Percentiles rank a stretch among this genome's conserved stretches.
phyloP scores from a whole-genome alignment of 805 yeast species.

The Candida ipomoeae region DNA sequence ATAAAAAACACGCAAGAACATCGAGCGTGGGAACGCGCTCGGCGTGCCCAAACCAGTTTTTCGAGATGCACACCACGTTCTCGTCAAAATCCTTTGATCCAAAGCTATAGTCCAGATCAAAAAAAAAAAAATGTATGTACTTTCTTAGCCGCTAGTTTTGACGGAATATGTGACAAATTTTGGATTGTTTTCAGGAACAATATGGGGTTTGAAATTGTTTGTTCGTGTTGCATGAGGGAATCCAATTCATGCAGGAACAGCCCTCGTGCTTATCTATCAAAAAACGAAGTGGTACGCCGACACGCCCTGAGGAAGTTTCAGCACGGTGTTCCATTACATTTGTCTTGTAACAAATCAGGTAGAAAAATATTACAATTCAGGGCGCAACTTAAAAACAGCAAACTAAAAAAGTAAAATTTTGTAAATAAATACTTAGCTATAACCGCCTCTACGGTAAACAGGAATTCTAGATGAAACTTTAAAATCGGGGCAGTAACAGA shows the following conservation, averaged over 20 bases:
- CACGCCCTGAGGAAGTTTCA: background rate
- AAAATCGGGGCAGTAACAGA: too few species aligned
- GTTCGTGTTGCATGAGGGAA: background rate
- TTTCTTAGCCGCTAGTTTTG: background rate
- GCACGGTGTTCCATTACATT: background rate
- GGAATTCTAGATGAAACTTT: too few species aligned
- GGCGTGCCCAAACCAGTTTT: background rate
- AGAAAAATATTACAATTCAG: too few species aligned
- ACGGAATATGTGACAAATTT: background rate
- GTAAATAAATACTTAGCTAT: too few species aligned
- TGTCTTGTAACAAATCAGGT: too few species aligned
- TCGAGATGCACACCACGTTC: slow-evolving; percentile 1
- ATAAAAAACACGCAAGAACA: slow-evolving; percentile 3
- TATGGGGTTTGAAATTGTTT: background rate
- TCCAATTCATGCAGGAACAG: background rate
- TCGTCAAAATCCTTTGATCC: background rate
- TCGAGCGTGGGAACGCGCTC: slow-evolving; percentile 3
- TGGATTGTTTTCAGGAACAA: background rate
- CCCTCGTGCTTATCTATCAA: background rate
- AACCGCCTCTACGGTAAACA: too few species aligned
- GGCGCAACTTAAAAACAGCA: too few species aligned
- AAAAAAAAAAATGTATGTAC: background rate
- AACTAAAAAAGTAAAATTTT: too few species aligned
- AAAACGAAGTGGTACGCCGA: background rate
- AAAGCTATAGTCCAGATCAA: background rate